Conservation (phyloP, 129 eudicot species). For the Cynara cardunculus region DNA sequence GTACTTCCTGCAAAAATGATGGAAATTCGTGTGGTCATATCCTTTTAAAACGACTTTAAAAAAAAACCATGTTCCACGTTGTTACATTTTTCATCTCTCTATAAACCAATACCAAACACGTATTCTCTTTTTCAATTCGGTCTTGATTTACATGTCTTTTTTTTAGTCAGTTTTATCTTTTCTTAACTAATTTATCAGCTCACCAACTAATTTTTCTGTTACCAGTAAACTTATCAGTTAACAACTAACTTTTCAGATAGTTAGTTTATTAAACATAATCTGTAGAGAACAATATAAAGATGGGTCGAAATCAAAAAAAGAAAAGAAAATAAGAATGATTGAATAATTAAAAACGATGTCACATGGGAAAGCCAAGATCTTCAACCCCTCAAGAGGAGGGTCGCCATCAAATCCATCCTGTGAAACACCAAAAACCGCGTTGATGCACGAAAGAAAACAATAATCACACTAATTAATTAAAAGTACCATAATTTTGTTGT, state of each 20-base stretch:
- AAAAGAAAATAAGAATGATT: not conserved
- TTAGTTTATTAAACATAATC: not conserved
- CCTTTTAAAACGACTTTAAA: not conserved
- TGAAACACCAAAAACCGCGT: constrained; percentile 35
- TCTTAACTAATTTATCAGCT: not conserved
- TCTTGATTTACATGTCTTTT: not conserved
- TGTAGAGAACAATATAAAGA: not conserved
- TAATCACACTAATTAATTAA: constrained; percentile 1
- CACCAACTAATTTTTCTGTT: not conserved
- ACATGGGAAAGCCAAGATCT: constrained; percentile 33
- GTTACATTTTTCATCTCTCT: not conserved
- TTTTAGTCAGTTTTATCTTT: not conserved
- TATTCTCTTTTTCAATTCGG: not conserved
- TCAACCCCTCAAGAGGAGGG: constrained; percentile 21
- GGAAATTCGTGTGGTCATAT: not conserved
- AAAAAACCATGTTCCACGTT: not conserved
- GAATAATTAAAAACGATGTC: constrained; percentile 8
- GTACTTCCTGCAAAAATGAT: not conserved
- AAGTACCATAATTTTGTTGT: constrained; percentile 11
- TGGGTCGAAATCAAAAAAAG: not conserved
- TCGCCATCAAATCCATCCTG: constrained; percentile 32
- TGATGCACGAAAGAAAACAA: constrained; percentile 33
- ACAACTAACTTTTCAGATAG: not conserved
- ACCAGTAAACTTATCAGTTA: not conserved
- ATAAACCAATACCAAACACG: not conserved